Base-by-base conservation (phyloP, 139 green algal genomes). In the Diplosphaera chodatii region DNA sequence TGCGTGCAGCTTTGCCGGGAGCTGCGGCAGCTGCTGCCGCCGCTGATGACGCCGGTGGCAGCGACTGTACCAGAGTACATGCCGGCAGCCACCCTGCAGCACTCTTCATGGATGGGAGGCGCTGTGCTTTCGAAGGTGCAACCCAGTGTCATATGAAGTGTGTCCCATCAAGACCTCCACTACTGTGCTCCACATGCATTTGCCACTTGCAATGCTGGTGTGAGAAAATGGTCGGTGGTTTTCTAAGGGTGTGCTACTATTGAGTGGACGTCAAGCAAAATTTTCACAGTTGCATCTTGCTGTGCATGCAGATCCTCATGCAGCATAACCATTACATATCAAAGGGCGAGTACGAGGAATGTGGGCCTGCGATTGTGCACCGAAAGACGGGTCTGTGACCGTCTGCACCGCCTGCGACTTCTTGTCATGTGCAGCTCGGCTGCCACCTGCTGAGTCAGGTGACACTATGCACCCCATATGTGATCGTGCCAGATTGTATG, bases 271-370 rank as follows among this genome's bases (percentile, higher is more conserved):
- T n/a, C n/a, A n/a, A n/a, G n/a, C n/a, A n/a, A n/a, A n/a, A n/a
- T n/a, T n/a, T n/a, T n/a, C n/a, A n/a, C n/a, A n/a, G n/a, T n/a
- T n/a, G n/a, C n/a, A n/a, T n/a, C n/a, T n/a, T n/a, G 15, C 37
- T n/a, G 31, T 5, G 30, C 37, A 1, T 68, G 62, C 70, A 83
- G 79, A 63, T 89, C 28, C 82, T 86, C 32, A 90, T 89, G 32
- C 67, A 84, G 1, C 88, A 96, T 48, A 84, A 78, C 32, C 90
- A 93, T 37, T 82, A 92, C 33, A 78, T 96, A 28, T 88, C 78
- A 25, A 96, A 96, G 67, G 71, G 55, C 0, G 92, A 97, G 3
- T 97, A 97, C 70, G 88, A 97, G 8, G 92, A 97, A 71, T 59
- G 62, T 6, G 92, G 92, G 4, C 92, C 92, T 4, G 55, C 28